Evolutionary conservation across 139 green algal genomes (phyloP).

Genomic region (Ettlia oleoabundans): DNA sequence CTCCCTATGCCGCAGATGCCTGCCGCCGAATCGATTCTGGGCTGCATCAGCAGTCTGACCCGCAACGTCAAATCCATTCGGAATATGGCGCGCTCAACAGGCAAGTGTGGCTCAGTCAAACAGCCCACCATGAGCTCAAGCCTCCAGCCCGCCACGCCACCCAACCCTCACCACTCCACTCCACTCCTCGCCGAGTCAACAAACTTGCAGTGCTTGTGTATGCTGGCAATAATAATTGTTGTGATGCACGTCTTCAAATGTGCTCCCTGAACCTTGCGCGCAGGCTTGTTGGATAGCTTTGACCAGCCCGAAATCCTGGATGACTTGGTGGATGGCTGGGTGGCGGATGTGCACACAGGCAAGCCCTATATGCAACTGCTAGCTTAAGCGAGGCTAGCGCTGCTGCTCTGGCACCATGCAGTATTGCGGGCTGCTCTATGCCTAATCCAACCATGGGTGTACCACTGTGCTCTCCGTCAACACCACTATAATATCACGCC

Average conservation of each 20-base stretch:
- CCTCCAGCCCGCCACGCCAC: too few species aligned
- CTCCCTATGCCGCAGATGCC: slow-evolving; percentile 2
- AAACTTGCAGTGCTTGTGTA: too few species aligned
- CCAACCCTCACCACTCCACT: neutral
- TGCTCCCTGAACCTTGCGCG: neutral
- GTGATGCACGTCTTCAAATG: neutral
- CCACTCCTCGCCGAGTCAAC: neutral
- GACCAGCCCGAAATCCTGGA: slow-evolving; percentile 47
- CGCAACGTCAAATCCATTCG: neutral
- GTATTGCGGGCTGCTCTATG: too few species aligned
- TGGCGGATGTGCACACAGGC: slow-evolving; percentile 29
- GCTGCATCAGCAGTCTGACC: neutral
- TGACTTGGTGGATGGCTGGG: slow-evolving; percentile 52
- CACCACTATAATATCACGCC: too few species aligned
- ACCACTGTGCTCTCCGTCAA: too few species aligned
- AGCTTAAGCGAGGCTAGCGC: too few species aligned
- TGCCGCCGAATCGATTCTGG: slow-evolving; percentile 26
- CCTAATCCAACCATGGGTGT: too few species aligned
- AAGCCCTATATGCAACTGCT: too few species aligned
- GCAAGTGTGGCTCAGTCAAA: too few species aligned
- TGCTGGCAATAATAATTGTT: too few species aligned
- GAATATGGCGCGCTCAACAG: slow-evolving; percentile 1
- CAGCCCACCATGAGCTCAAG: too few species aligned
- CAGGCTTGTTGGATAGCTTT: slow-evolving; percentile 37
- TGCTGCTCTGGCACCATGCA: too few species aligned